Percentiles rank a stretch among this genome's conserved stretches.
Conservation (phyloP, 345 rosid genomes). For the Lepidium aucheri region DNA sequence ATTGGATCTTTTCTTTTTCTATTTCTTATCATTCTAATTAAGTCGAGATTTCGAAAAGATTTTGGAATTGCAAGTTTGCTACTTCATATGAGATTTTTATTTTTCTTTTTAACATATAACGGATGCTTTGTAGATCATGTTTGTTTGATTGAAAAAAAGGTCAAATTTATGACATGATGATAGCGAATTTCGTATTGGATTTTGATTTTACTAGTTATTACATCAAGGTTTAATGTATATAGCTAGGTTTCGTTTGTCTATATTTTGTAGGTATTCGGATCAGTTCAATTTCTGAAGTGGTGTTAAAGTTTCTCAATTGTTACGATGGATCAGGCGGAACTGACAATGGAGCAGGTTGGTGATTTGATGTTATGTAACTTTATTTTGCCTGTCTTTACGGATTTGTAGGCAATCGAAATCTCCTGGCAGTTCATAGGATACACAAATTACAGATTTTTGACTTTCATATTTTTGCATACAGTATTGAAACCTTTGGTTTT, state of each 20-base stretch:
- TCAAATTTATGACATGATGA: not conserved
- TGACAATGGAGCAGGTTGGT: constrained; percentile 66
- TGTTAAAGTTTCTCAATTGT: constrained; percentile 21
- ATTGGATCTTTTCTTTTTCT: not conserved
- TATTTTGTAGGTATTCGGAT: constrained; percentile 21
- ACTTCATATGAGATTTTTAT: not conserved
- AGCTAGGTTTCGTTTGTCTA: not conserved
- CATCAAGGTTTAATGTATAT: not conserved
- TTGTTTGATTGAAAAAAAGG: not conserved
- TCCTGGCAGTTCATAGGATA: too few relatives aligned
- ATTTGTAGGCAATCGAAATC: too few relatives aligned
- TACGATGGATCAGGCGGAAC: constrained; percentile 74
- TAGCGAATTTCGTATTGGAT: not conserved
- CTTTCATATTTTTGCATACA: too few relatives aligned
- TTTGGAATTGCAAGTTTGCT: not conserved
- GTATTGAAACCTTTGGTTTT: too few relatives aligned
- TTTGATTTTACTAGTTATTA: too few relatives aligned
- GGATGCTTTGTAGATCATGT: constrained; percentile 17
- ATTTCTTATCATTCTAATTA: not conserved
- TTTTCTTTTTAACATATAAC: not conserved
- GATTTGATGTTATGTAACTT: constrained; percentile 9
- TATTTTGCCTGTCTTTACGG: not conserved
- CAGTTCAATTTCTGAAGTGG: constrained; percentile 13
- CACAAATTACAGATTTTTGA: too few relatives aligned
- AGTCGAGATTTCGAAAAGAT: not conserved